These are phyloP conservation scores for Pseudohalonectria lignicola DNA, from an alignment of 2,329 filamentous ascomycete genomes.

Conservation along the genomic window DNA sequence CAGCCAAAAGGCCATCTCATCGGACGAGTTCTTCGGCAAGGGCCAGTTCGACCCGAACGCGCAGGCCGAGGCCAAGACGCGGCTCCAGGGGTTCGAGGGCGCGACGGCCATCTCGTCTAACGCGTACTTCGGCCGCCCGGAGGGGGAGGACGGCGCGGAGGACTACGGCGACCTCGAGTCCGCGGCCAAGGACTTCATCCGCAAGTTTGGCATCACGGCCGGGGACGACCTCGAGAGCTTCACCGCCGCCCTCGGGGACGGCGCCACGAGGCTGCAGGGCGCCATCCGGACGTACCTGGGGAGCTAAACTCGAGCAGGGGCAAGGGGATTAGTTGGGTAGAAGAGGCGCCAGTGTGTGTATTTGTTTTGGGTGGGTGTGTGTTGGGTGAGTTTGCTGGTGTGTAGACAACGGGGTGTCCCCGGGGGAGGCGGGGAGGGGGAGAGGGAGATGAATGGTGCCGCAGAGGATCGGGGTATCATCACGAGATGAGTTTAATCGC, in stretches of 20 bases:
- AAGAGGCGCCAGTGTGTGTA: not conserved
- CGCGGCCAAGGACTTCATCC: slow-evolving; percentile 92
- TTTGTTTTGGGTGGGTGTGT: too few species aligned
- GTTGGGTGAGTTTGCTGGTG: too few species aligned
- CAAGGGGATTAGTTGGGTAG: too few species aligned
- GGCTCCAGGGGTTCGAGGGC: slow-evolving; percentile 87
- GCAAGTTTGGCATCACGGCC: slow-evolving; percentile 89
- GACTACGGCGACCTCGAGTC: slow-evolving; percentile 85
- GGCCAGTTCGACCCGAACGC: slow-evolving; percentile 71
- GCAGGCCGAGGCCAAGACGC: slow-evolving; percentile 74
- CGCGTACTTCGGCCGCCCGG: slow-evolving; percentile 90
- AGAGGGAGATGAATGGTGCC: too few species aligned
- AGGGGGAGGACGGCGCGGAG: slow-evolving; percentile 56
- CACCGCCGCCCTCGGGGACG: slow-evolving; percentile 72
- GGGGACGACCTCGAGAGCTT: slow-evolving; percentile 93
- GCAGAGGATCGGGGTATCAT: too few species aligned
- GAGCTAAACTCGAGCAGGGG: slow-evolving; percentile 34
- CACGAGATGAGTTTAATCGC: too few species aligned
- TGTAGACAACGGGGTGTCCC: not conserved
- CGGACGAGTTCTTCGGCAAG: slow-evolving; percentile 96
- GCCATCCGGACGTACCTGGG: slow-evolving; percentile 54
- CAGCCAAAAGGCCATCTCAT: slow-evolving; percentile 87
- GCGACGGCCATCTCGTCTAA: slow-evolving; percentile 90
- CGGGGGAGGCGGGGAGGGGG: too few species aligned
- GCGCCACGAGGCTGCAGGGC: slow-evolving; percentile 73